phyloP scores from a whole-genome alignment of 108 stramenopile genomes.

The Chaetoceros tenuissimus region DNA sequence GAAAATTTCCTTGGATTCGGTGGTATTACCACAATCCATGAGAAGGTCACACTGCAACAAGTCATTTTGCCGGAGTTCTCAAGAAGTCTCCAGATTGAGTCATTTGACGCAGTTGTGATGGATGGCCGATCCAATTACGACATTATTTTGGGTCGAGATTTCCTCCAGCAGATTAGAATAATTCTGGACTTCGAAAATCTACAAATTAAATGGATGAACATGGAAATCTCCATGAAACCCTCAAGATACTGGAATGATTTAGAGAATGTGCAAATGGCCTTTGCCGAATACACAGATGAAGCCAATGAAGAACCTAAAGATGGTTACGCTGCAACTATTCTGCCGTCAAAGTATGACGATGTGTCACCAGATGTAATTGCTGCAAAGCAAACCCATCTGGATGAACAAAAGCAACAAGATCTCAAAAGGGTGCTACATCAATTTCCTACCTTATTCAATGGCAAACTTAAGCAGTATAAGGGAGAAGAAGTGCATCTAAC shows the following conservation, averaged over 20 bases:
- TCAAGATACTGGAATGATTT: not conserved
- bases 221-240: conserved; percentile 6
- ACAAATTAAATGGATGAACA: conserved; percentile 15
- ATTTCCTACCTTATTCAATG: conserved; percentile 15
- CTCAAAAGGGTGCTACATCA: conserved; percentile 9
- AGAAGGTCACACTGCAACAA: not conserved
- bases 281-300: too few relatives aligned
- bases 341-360: conserved; percentile 30
- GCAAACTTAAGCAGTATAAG: conserved; percentile 24
- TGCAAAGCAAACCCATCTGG: conserved; percentile 19
- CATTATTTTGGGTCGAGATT: conserved; percentile 24
- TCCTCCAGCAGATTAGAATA: conserved; percentile 19
- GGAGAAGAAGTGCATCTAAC: conserved; percentile 27
- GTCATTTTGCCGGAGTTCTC: not conserved
- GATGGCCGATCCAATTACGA: conserved; percentile 11
- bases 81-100: not conserved
- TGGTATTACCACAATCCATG: too few relatives aligned
- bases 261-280: not conserved
- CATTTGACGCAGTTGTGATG: not conserved
- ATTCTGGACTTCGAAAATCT: not conserved
- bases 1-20: too few relatives aligned
- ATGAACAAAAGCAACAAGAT: conserved; percentile 8
- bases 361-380: conserved; percentile 11
- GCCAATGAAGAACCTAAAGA: not conserved
- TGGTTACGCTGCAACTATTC: conserved; percentile 10